Base-by-base conservation (phyloP, 495 filamentous ascomycete genomes). In the Xylaria grammica region DNA sequence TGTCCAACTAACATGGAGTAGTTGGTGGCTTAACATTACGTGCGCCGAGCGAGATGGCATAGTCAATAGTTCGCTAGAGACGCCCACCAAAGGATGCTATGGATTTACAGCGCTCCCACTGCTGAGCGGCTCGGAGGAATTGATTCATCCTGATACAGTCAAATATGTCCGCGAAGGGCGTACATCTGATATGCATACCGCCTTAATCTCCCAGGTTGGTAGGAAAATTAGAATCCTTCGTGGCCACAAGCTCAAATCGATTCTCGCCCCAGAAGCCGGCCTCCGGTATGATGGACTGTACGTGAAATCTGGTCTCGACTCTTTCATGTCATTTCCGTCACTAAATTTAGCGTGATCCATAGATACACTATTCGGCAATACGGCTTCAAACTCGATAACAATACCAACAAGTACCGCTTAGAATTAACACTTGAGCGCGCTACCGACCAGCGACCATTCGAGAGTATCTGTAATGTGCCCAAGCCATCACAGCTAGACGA, bases 241-340 rank as follows among this genome's bases (percentile, higher is more conserved):
- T 48, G 79, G 81, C 0, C 68, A 77, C 45, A 52, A 55, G 27
- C 64, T 85, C n/a, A 75, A 71, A 60, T 82, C 80, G 48, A 67
- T 71, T 32, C 74, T 79, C 22, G 80, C 82, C 1, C 83, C 83
- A 6, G 32, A 55, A 29, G 79, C 72, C 1, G 83, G 83, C 3
- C 61, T 85, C 6, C 70, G 83, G 51, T 83, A 83, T 44, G 83
- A 85, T 65, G 83, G 83, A 52, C 57, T 82, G 80, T 85, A 72
- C 56, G 78, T 77, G 1, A 34, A 38, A 36, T n/a, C n/a, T 29
- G 10, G 8, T 49, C 27, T n/a, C 27, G 29, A 1, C 13, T n/a
- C 15, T 19, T 27, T 27, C 3, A 1, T 3, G 3, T 19, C 11
- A 20, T 0, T 20, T 17, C 13, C 19, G 0, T 22, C 26, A 15